Conservation (phyloP, 768 basidiomycete species). For the Stropharia rugosoannulata region DNA sequence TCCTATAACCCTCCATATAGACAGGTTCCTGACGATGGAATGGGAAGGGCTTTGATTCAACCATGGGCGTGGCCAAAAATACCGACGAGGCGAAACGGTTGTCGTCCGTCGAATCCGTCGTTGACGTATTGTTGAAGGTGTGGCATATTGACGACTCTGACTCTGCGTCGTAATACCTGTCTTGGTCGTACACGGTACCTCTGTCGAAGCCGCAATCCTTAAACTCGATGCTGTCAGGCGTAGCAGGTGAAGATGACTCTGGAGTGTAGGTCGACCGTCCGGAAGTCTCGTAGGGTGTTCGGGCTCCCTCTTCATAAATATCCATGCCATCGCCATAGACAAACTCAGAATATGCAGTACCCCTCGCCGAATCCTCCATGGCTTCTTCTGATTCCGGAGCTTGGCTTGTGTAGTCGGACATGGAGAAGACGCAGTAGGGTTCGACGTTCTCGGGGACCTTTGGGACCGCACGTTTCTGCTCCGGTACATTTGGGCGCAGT, state of each 20-base stretch:
- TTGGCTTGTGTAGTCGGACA: conserved; percentile 14
- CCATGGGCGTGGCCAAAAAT: conserved; percentile 21
- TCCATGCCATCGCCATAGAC: conserved; percentile 9
- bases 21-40: conserved; percentile 10
- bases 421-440: conserved; percentile 20
- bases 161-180: conserved; percentile 12
- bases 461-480: conserved; percentile 16
- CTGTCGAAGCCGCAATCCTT: conserved; percentile 8
- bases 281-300: conserved; percentile 13
- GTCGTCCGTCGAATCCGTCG: conserved; percentile 16
- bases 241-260: conserved; percentile 19
- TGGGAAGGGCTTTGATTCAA: conserved; percentile 16
- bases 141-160: conserved; percentile 13
- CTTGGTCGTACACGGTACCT: conserved; percentile 8
- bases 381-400: conserved; percentile 9
- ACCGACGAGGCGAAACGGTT: conserved; percentile 22
- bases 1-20: conserved; percentile 18
- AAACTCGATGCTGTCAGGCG: conserved; percentile 16
- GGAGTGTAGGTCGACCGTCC: conserved; percentile 18
- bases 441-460: conserved; percentile 17
- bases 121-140: conserved; percentile 8
- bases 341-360: conserved; percentile 7
- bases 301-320: conserved; percentile 9
- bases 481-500: background rate
- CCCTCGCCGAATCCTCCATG: conserved; percentile 10